Evolutionary conservation across 176 grass and related monocot genomes (phyloP).

Genomic region (Phyllostachys edulis): DNA sequence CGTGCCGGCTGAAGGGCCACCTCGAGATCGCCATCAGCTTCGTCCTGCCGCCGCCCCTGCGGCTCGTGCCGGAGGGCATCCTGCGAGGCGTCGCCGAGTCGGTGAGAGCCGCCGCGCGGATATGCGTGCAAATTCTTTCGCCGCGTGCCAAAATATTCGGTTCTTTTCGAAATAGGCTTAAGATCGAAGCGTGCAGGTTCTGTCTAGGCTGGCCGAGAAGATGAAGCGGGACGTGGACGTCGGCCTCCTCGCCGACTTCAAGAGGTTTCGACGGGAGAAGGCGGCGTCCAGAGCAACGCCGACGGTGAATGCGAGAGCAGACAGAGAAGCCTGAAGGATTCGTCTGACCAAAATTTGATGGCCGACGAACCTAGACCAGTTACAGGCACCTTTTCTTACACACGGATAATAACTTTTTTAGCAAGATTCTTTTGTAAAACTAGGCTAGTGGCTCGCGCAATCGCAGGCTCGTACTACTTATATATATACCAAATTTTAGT

Average conservation of each 20-base stretch:
- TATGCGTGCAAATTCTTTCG: too few relatives aligned
- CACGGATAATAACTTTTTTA: not conserved
- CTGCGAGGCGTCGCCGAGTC: constrained; percentile 57
- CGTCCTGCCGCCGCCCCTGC: constrained; percentile 53
- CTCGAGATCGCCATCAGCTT: constrained; percentile 60
- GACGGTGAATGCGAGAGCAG: not conserved
- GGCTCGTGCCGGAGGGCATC: constrained; percentile 46
- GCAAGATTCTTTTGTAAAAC: not conserved
- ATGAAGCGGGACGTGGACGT: constrained; percentile 76
- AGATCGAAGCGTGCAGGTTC: constrained; percentile 43
- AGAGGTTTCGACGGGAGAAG: constrained; percentile 50
- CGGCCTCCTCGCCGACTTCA: constrained; percentile 62
- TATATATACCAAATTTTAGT: too few relatives aligned
- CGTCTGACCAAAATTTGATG: not conserved
- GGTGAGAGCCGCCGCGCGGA: not conserved
- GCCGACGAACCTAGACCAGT: not conserved
- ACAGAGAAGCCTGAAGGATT: constrained; percentile 10
- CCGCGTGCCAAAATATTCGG: not conserved
- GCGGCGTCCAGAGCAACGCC: not conserved
- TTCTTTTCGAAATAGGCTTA: not conserved
- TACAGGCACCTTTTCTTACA: not conserved
- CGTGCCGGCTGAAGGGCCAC: constrained; percentile 50
- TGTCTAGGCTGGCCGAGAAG: constrained; percentile 56
- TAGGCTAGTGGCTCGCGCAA: too few relatives aligned
- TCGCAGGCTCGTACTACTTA: too few relatives aligned